phyloP scores from a whole-genome alignment of 768 basidiomycete species.

The Russula emetica region DNA sequence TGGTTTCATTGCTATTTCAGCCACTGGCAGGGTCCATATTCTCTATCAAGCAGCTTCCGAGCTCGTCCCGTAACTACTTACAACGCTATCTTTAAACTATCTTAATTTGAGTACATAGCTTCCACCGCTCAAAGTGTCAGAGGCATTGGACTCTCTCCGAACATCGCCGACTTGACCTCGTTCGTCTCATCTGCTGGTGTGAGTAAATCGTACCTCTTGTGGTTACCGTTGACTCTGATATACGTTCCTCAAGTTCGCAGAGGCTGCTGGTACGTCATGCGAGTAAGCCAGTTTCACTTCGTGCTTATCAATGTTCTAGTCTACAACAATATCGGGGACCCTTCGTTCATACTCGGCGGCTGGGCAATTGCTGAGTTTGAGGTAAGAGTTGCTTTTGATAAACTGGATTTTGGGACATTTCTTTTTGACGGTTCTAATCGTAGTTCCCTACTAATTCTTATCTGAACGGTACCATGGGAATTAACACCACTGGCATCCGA shows the following conservation, averaged over 20 bases:
- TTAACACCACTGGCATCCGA: conserved; percentile 49
- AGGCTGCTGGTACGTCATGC: conserved; percentile 22
- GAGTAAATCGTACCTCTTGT: conserved; percentile 35
- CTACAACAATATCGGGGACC: conserved; percentile 47
- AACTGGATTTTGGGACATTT: background rate
- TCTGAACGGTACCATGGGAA: conserved; percentile 50
- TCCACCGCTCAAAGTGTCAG: conserved; percentile 19
- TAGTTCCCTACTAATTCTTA: conserved; percentile 43
- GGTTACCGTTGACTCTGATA: conserved; percentile 19
- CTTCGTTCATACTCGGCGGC: conserved; percentile 48
- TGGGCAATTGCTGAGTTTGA: conserved; percentile 56
- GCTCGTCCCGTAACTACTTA: conserved; percentile 33
- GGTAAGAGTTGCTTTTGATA: conserved; percentile 34
- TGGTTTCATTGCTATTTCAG: conserved; percentile 48
- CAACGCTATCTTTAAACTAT: background rate
- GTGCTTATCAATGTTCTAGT: conserved; percentile 44
- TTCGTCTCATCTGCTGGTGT: conserved; percentile 27
- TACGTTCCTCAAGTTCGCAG: conserved; percentile 17
- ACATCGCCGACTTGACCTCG: conserved; percentile 10
- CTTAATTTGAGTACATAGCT: background rate
- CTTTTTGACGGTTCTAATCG: background rate
- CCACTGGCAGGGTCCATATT: conserved; percentile 49
- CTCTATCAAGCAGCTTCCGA: conserved; percentile 32
- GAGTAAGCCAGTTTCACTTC: conserved; percentile 8
- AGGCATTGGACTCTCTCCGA: conserved; percentile 21